These are phyloP conservation scores for Gonapodya prolifera DNA, from an alignment of 192 early-diverging fungal species.

Conservation along the genomic window DNA sequence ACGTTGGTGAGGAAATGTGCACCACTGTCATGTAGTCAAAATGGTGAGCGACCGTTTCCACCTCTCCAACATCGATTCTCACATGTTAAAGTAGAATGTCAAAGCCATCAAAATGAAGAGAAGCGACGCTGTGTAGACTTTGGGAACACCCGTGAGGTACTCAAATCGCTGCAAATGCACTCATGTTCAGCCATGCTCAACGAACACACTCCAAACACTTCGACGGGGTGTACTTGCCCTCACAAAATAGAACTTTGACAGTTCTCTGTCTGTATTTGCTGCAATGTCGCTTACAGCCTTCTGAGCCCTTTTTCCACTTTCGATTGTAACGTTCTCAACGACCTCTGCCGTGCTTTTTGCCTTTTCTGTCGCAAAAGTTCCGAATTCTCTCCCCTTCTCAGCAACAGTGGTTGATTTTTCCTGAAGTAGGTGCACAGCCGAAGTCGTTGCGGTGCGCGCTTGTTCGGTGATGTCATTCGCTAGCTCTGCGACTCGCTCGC, in stretches of 20 bases:
- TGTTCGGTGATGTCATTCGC: not conserved
- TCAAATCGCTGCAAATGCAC: not conserved
- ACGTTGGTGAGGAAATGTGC: not conserved
- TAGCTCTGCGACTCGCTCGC: not conserved
- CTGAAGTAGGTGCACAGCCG: no score
- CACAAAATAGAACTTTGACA: not conserved
- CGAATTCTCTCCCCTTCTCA: not conserved
- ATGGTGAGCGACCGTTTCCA: not conserved
- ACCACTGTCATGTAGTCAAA: no score
- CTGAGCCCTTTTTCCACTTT: no score
- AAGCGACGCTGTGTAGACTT: not conserved
- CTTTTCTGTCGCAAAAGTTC: not conserved
- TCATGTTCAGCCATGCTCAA: not conserved
- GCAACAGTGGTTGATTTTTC: not conserved
- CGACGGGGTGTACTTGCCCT: no score
- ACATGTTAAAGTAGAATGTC: not conserved
- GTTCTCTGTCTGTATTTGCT: not conserved
- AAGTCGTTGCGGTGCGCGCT: no score
- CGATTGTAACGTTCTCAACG: no score
- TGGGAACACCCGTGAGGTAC: not conserved
- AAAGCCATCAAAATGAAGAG: not conserved
- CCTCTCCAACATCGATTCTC: not conserved
- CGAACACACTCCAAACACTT: not conserved
- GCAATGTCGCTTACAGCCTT: not conserved
- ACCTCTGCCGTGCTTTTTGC: not conserved